Evolutionary conservation across 164 flowering plant genomes (phyloP).

Genomic region (Nymphaea colorata): DNA sequence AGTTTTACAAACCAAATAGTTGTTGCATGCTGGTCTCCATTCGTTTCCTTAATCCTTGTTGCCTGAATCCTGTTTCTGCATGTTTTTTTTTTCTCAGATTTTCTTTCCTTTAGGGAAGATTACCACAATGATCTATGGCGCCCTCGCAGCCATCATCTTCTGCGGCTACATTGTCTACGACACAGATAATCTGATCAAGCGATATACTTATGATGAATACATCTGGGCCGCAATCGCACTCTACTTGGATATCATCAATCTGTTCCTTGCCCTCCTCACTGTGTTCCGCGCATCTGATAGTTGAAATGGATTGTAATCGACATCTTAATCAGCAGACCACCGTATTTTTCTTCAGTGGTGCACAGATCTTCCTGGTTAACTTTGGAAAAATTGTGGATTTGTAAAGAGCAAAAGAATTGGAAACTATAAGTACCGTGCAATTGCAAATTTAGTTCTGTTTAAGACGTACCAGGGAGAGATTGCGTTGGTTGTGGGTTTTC

Average conservation of each 20-base stretch:
- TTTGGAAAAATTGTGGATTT: no score
- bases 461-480: no score
- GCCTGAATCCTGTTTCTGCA: background rate
- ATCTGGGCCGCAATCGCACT: conserved; percentile 78
- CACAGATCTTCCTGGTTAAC: no score
- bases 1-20: no score
- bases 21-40: no score
- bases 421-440: no score
- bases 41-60: background rate
- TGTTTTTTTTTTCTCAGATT: conserved; percentile 22
- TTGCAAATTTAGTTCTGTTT: no score
- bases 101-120: conserved; percentile 63
- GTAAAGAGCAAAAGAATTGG: no score
- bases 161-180: conserved; percentile 83
- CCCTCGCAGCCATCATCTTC: conserved; percentile 65
- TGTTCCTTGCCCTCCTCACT: conserved; percentile 52
- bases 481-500: no score
- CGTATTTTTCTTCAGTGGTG: no score
- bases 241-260: conserved; percentile 75
- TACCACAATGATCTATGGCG: conserved; percentile 59
- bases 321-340: no score
- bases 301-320: background rate
- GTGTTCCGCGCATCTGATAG: conserved; percentile 33
- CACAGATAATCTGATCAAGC: conserved; percentile 83
- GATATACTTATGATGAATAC: conserved; percentile 73